These are phyloP conservation scores for Daldinia loculata DNA, from an alignment of 495 filamentous ascomycete species.

Conservation along the genomic window DNA sequence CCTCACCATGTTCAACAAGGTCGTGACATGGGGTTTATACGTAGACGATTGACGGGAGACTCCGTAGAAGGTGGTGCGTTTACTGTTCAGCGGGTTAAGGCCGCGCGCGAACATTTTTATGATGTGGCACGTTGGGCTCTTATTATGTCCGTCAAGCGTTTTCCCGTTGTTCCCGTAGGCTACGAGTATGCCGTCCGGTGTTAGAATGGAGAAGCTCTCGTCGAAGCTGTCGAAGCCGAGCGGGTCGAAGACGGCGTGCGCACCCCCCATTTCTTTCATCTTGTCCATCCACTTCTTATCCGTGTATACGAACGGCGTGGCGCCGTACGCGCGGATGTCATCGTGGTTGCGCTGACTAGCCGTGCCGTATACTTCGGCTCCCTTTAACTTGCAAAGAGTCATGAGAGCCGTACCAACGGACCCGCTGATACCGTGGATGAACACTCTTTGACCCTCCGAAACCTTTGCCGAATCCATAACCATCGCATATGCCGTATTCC, in stretches of 20 bases:
- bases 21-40: conserved; percentile 44
- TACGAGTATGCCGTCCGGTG: conserved; percentile 31
- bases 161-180: conserved; percentile 46
- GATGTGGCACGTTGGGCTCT: conserved; percentile 27
- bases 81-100: conserved; percentile 36
- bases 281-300: conserved; percentile 55
- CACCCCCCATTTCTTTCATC: conserved; percentile 53
- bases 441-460: conserved; percentile 49
- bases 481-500: conserved; percentile 56
- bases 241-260: conserved; percentile 54
- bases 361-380: conserved; percentile 56
- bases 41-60: conserved; percentile 45
- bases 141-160: conserved; percentile 21
- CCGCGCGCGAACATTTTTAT: conserved; percentile 42
- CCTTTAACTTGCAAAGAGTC: conserved; percentile 47
- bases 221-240: conserved; percentile 58
- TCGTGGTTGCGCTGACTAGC: conserved; percentile 52
- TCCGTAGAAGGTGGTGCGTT: conserved; percentile 49
- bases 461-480: conserved; percentile 49
- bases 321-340: conserved; percentile 40
- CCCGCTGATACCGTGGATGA: conserved; percentile 57
- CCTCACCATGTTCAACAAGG: conserved; percentile 46
- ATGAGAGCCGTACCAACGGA: conserved; percentile 51
- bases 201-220: conserved; percentile 53
- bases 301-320: conserved; percentile 52